A percentile compares a stretch with the other conserved stretches of the same genome.
phyloP scores from a whole-genome alignment of 2,329 filamentous ascomycete genomes.

The Colletotrichum karsti region DNA sequence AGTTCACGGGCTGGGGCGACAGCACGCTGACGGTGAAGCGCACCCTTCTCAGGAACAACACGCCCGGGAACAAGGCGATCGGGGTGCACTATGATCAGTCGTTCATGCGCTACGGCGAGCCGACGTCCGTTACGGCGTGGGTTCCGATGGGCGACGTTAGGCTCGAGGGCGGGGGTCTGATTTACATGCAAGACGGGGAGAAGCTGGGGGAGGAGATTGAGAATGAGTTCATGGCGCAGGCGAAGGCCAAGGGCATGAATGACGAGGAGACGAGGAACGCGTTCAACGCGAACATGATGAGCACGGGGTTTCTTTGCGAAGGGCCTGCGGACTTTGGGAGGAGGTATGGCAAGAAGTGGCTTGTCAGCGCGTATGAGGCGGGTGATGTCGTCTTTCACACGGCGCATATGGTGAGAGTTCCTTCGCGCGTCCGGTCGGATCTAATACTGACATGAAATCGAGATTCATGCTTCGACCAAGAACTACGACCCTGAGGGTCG shows the following conservation, averaged over 20 bases:
- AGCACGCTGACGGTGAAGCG: constrained; percentile 38
- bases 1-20: constrained; percentile 62
- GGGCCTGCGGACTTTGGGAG: constrained; percentile 38
- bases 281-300: constrained; percentile 69
- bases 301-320: constrained; percentile 58
- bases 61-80: constrained; percentile 63
- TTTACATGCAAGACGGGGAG: constrained; percentile 62
- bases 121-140: constrained; percentile 65
- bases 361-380: constrained; percentile 46
- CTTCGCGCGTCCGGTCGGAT: too few relatives aligned
- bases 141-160: constrained; percentile 63
- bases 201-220: constrained; percentile 45
- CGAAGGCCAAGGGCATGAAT: constrained; percentile 55
- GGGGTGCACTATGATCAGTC: constrained; percentile 70
- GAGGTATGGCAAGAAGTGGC: constrained; percentile 40
- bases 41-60: constrained; percentile 64
- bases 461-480: constrained; percentile 62
- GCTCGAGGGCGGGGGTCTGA: constrained; percentile 64
- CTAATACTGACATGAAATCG: too few relatives aligned
- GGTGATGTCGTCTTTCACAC: constrained; percentile 50
- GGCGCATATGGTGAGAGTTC: constrained; percentile 39
- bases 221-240: constrained; percentile 48
- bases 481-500: constrained; percentile 60
- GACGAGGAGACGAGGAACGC: constrained; percentile 59
- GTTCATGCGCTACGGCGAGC: constrained; percentile 63